Evolutionary conservation across 441 rosid species (phyloP).

Genomic region (Pelargonium exstipulatum): DNA sequence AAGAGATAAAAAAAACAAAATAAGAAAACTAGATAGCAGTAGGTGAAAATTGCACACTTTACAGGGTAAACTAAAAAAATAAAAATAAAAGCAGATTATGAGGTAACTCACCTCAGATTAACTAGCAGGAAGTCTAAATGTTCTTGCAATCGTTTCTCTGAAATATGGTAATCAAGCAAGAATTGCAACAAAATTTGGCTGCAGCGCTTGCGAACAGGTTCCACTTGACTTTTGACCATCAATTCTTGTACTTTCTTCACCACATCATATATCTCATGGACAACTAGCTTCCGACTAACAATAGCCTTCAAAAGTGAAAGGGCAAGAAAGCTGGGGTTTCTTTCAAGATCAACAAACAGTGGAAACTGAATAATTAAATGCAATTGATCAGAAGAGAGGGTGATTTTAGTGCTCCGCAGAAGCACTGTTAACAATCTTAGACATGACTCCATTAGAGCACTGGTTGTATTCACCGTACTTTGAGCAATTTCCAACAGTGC

Average conservation of each 20-base stretch:
- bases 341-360: slow-evolving; percentile 76
- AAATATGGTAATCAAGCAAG: slow-evolving; percentile 64
- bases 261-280: slow-evolving; percentile 81
- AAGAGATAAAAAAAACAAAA: slow-evolving; percentile 18
- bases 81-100: not conserved
- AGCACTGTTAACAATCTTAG: slow-evolving; percentile 76
- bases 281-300: slow-evolving; percentile 64
- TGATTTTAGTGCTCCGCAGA: slow-evolving; percentile 48
- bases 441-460: slow-evolving; percentile 72
- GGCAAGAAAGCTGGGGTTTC: slow-evolving; percentile 58
- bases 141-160: slow-evolving; percentile 56
- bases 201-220: slow-evolving; percentile 69
- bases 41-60: slow-evolving; percentile 1
- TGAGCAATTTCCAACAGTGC: slow-evolving; percentile 66
- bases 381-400: slow-evolving; percentile 71
- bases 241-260: slow-evolving; percentile 56
- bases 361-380: slow-evolving; percentile 72
- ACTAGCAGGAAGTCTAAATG: slow-evolving; percentile 60
- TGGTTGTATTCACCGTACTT: slow-evolving; percentile 46
- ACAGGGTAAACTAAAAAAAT: slow-evolving; percentile 11
- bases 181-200: slow-evolving; percentile 72
- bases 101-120: slow-evolving; percentile 56
- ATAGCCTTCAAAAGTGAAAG: slow-evolving; percentile 80
- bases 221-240: slow-evolving; percentile 83
- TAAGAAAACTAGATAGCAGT: not conserved